Conservation (phyloP, 768 basidiomycete species). For the Strobilomyces confusus region DNA sequence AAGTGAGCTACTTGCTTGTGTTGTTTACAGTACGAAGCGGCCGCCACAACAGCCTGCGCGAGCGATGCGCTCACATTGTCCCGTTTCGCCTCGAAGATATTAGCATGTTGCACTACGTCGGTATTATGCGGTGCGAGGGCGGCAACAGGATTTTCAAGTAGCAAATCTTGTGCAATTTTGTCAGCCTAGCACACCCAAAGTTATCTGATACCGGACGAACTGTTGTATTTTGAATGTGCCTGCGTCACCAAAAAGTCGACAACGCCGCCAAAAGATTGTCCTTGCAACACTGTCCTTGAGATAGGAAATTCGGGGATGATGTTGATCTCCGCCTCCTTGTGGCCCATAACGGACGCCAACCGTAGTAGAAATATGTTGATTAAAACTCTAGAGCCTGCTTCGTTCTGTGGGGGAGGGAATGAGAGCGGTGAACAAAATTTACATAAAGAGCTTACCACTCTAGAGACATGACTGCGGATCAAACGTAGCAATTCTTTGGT, state of each 20-base stretch:
- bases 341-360: background rate
- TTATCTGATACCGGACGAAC: background rate
- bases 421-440: no score
- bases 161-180: no score
- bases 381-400: background rate
- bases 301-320: background rate
- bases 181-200: no score
- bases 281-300: background rate
- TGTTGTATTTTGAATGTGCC: background rate
- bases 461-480: no score
- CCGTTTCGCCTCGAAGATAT: background rate
- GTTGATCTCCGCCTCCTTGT: background rate
- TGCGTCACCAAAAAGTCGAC: background rate
- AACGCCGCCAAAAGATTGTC: background rate
- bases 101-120: no score
- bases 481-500: no score
- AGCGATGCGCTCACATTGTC: background rate
- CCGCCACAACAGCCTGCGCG: background rate
- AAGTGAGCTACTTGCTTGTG: background rate
- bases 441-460: no score
- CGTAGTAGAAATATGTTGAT: background rate
- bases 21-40: background rate
- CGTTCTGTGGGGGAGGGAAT: background rate
- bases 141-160: no score
- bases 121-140: no score